Evolutionary conservation across 179 eudicot genomes (phyloP), one percentile per base, ranked within the genome.

Genomic region (Actinidia arguta): DNA sequence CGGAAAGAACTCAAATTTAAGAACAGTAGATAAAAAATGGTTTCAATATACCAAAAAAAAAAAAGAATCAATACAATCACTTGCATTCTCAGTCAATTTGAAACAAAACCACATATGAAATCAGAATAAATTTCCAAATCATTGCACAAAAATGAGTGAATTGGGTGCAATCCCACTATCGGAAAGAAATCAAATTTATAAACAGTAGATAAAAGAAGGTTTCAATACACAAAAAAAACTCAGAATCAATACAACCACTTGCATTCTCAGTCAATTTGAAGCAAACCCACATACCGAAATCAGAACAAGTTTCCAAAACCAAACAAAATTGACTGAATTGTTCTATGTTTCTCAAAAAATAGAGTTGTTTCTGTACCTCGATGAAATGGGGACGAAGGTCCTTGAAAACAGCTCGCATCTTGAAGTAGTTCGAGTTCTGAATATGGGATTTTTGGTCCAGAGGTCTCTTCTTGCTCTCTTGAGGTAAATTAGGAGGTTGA

Each of bases 331-430:
- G 48, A 75, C 48, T 39, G 48, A 36, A 68, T 13, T 2, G 6
- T 3, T 13, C 5, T 31, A 44, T 11, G 20, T 11, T 31, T 31
- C 5, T 24, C 17, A n/a, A 36, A 52, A 72, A 17, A 46, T 16
- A n/a, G 39, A 13, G 16, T n/a, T 8, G 22, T 14, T 10, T 20
- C 5, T 24, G 50, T 18, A 94, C 98, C 98, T 95, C 73, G 18
- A 92, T 88, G 87, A 93, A 83, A 78, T 90, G 94, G 50, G 98
- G 96, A 58, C 98, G 97, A 81, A 93, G 92, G 64, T 91, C 91
- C 73, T 77, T 87, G 63, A 89, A 79, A 81, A 89, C 5, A 59
- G 88, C 87, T 4, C 97, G 92, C 78, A 94, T 84, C 85, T 94
- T 94, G 82, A 83, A 93, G 87, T 88, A 91, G 10, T 86, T 91